Base-by-base conservation (phyloP, 768 basidiomycete species). In the Megacollybia marginata region DNA sequence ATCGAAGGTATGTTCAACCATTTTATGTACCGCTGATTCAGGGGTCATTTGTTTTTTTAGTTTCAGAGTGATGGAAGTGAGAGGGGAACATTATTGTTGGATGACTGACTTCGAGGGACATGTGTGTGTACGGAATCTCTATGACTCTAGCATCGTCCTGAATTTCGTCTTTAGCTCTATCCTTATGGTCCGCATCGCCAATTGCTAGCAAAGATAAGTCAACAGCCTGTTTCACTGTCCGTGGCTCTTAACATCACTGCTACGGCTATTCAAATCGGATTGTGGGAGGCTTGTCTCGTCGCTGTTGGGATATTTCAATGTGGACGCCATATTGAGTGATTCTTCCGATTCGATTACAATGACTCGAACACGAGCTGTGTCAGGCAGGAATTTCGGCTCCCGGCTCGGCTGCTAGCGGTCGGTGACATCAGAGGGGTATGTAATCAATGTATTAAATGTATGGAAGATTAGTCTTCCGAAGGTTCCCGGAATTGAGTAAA, bases 301-400 rank as follows among this genome's bases (percentile, higher is more conserved):
- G 70, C 69, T 0, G 66, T 72, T 8, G 51, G 64, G 5, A 57
- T 74, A 44, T 57, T 74, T 47, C 65, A 65, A 49, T 70, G 58
- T 28, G 73, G 73, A 38, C 65, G 62, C 52, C 65, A 54, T 53
- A 68, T 74, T 8, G 73, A 73, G 47, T 74, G 36, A 56, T 6
- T 28, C n/a, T n/a, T n/a, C n/a, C n/a, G n/a, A n/a, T n/a, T n/a
- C n/a, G n/a, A n/a, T n/a, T n/a, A n/a, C n/a, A n/a, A n/a, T n/a
- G n/a, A n/a, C n/a, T n/a, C n/a, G n/a, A n/a, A n/a, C n/a, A n/a
- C n/a, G n/a, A n/a, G n/a, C n/a, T n/a, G n/a, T n/a, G n/a, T n/a
- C n/a, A n/a, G n/a, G n/a, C n/a, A n/a, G n/a, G n/a, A n/a, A n/a
- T n/a, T n/a, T n/a, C n/a, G n/a, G n/a, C n/a, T n/a, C n/a, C n/a